Evolutionary conservation across 2,329 filamentous ascomycete species (phyloP), one percentile per base, ranked within the genome.

Genomic region (Sodiomyces alkalinus): DNA sequence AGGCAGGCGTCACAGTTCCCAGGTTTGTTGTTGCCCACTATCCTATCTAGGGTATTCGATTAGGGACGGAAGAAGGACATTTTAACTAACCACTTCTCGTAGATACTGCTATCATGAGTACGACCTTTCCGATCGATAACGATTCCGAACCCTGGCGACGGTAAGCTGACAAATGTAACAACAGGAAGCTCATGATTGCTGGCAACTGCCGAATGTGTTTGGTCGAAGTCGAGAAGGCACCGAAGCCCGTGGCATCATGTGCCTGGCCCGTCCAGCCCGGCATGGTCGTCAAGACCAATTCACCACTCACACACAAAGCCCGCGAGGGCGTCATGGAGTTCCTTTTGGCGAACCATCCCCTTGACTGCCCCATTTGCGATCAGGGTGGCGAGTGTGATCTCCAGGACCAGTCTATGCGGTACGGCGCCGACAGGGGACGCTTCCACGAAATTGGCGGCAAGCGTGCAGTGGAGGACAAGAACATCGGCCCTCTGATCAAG

Each of bases 151-250:
- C 35, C 38, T 36, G 30, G 39, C 36, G 27, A 40, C 22, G 31
- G 33, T 30, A 28, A 26, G 43, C 62, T 67, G 47, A 67, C 51
- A 48, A 51, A 44, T 32, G 43, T 43, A 33, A 33, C 31, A 40
- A 46, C 48, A 87, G 81, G 55, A 96, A 98, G 63, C 71, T 98
- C 44, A 85, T 92, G 78, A 93, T 98, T 68, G 90, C 90, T 48
- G 90, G 90, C 58, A 98, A 96, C 62, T 98, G 90, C 58, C 85
- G 90, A 64, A 98, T 98, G 90, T 98, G 90, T 60, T 64, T 98
- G 49, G 90, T 98, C 49, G 90, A 98, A 65, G 90, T 98, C 42
- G 90, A 96, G 63, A 74, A 75, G 58, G 81, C 83, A 35, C 90
- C 90, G 34, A 98, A 98, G 62, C 90, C 90, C 35, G 86, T 96